phyloP scores from a whole-genome alignment of 2,329 filamentous ascomycete species.

The Canariomyces notabilis region DNA sequence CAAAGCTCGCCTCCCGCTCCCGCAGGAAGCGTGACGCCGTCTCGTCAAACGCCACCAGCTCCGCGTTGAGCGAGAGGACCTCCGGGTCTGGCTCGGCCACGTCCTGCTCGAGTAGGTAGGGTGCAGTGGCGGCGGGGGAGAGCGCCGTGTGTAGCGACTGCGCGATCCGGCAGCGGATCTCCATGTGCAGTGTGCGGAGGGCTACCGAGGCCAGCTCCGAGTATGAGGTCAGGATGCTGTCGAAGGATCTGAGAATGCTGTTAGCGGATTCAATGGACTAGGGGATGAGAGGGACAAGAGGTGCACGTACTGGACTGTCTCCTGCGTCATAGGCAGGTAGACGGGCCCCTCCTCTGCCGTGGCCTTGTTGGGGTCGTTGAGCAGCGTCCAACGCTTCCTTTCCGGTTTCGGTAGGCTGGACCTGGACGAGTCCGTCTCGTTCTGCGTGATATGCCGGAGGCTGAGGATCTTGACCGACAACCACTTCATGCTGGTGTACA shows the following conservation, averaged over 20 bases:
- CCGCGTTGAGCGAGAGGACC: constrained; percentile 77
- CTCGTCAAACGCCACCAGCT: constrained; percentile 83
- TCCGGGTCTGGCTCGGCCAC: constrained; percentile 73
- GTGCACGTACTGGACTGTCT: constrained; percentile 67
- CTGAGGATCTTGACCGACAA: constrained; percentile 76
- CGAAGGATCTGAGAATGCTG: constrained; percentile 80
- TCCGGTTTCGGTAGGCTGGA: constrained; percentile 51
- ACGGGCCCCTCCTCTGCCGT: constrained; percentile 61
- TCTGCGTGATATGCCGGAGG: constrained; percentile 74
- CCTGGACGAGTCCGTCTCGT: constrained; percentile 61
- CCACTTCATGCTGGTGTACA: constrained; percentile 99
- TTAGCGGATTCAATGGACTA: too few relatives aligned
- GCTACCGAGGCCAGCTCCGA: constrained; percentile 73
- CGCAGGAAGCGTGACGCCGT: constrained; percentile 70
- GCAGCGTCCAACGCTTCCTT: constrained; percentile 76
- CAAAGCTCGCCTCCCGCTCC: constrained; percentile 64
- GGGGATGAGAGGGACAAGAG: not conserved
- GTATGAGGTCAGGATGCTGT: constrained; percentile 78
- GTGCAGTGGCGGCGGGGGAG: constrained; percentile 52
- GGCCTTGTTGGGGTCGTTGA: constrained; percentile 57
- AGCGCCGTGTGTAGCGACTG: constrained; percentile 65
- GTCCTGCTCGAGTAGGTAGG: constrained; percentile 63
- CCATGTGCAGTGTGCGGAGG: constrained; percentile 80
- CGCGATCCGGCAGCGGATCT: constrained; percentile 79
- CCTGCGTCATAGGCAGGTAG: constrained; percentile 80